phyloP scores from a whole-genome alignment of 2,329 filamentous ascomycete genomes.

The Drechslerella dactyloides region DNA sequence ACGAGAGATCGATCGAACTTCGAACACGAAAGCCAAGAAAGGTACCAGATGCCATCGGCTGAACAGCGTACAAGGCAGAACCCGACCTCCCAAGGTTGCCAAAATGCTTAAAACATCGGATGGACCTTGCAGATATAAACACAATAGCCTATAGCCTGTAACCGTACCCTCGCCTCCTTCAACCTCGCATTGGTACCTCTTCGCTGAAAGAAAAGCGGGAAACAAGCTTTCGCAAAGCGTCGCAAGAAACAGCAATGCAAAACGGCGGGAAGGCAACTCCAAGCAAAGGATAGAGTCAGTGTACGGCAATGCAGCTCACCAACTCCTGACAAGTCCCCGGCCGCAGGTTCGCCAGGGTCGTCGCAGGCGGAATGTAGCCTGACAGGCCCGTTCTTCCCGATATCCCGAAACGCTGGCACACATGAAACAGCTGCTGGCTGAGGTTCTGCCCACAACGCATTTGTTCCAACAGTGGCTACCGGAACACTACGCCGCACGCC shows the following conservation, averaged over 20 bases:
- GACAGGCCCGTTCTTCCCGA: conserved; percentile 50
- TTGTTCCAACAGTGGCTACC: conserved; percentile 44
- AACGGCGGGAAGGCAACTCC: neutral
- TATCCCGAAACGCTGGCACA: conserved; percentile 47
- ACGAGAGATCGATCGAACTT: neutral
- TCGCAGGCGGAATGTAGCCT: conserved; percentile 29
- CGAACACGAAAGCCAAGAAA: conserved; percentile 3
- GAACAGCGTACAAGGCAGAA: neutral
- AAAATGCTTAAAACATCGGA: conserved; percentile 2
- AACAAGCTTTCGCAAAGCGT: conserved; percentile 39
- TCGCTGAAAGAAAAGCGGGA: conserved; percentile 1
- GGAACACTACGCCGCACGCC: conserved; percentile 47
- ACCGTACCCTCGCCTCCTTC: conserved; percentile 33
- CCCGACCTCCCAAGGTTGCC: conserved; percentile 1
- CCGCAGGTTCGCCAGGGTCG: conserved; percentile 14
- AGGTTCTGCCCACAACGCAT: conserved; percentile 37
- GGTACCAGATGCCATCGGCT: conserved; percentile 6
- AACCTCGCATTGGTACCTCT: neutral
- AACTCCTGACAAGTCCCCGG: conserved; percentile 2
- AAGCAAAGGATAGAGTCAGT: no score
- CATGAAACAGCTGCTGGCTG: conserved; percentile 46
- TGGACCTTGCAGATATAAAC: neutral
- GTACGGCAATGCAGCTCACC: neutral
- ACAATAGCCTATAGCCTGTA: conserved; percentile 39
- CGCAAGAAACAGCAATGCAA: neutral